These are phyloP conservation scores for Durusdinium trenchii DNA, from an alignment of 73 alveolate species.

Conservation along the genomic window DNA sequence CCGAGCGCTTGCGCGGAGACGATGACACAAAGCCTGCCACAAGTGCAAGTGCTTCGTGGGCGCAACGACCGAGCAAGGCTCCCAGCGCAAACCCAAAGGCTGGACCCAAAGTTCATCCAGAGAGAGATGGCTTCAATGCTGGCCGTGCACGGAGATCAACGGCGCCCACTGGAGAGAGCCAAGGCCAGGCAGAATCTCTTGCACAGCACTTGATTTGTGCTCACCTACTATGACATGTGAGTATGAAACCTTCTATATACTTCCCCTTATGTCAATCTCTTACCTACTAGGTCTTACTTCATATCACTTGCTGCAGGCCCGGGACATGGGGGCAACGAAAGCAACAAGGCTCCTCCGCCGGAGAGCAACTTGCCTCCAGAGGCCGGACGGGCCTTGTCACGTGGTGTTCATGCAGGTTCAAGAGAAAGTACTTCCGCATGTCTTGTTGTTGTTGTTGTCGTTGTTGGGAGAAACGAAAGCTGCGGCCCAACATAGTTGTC, in stretches of 20 bases:
- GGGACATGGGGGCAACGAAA: not conserved
- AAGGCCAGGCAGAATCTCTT: too few species aligned
- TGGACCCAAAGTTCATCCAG: conserved; percentile 51
- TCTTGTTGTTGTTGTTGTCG: too few species aligned
- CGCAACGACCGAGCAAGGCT: conserved; percentile 66
- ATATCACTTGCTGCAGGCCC: too few species aligned
- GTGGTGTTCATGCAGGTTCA: too few species aligned
- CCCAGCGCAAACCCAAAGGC: not conserved
- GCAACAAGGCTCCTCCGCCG: conserved; percentile 27
- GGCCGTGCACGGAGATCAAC: conserved; percentile 63
- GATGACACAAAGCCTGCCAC: conserved; percentile 7
- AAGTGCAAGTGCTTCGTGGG: conserved; percentile 18
- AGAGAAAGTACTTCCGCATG: too few species aligned
- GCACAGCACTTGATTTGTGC: too few species aligned
- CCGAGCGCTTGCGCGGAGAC: conserved; percentile 52
- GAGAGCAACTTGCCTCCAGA: conserved; percentile 84
- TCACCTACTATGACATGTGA: too few species aligned
- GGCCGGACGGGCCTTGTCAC: not conserved
- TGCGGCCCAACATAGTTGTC: not conserved
- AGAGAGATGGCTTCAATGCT: conserved; percentile 69
- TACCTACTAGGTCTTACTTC: too few species aligned
- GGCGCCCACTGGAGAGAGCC: conserved; percentile 9
- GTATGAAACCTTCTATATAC: too few species aligned
- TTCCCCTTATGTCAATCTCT: too few species aligned
- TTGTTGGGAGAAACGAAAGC: not conserved